phyloP scores from a whole-genome alignment of 108 stramenopile genomes.

The Skeletonema marinoi region DNA sequence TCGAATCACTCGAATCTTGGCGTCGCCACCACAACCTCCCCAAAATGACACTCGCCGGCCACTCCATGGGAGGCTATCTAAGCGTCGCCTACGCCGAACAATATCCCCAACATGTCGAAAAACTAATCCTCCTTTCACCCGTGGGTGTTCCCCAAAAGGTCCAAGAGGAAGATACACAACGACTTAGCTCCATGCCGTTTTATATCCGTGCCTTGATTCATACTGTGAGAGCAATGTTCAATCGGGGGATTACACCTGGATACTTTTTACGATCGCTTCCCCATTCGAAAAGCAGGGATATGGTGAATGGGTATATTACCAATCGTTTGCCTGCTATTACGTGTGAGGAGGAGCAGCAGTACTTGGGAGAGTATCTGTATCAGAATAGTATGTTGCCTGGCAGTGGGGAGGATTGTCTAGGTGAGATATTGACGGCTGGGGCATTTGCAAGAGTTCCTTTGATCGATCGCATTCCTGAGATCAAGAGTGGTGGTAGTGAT shows the following conservation, averaged over 20 bases:
- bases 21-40: constrained; percentile 63
- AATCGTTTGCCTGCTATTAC: constrained; percentile 66
- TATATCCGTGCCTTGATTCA: constrained; percentile 37
- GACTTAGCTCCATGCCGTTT: constrained; percentile 36
- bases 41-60: constrained; percentile 82
- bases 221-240: constrained; percentile 41
- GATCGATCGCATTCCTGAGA: constrained; percentile 56
- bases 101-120: constrained; percentile 87
- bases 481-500: constrained; percentile 25
- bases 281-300: constrained; percentile 16
- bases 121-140: constrained; percentile 75
- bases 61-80: constrained; percentile 91
- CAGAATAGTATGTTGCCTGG: constrained; percentile 73
- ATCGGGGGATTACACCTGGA: constrained; percentile 64
- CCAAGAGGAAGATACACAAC: constrained; percentile 29
- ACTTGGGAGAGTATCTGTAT: constrained; percentile 77
- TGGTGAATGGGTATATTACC: constrained; percentile 59
- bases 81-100: constrained; percentile 86
- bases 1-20: constrained; percentile 87
- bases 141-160: constrained; percentile 75
- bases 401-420: constrained; percentile 79
- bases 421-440: constrained; percentile 57
- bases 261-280: constrained; percentile 60
- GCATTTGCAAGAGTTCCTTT: constrained; percentile 71
- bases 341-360: constrained; percentile 52